Evolutionary conservation across 331 rosid genomes (phyloP), one percentile per base, ranked within the genome.

Genomic region (Cydonia oblonga): DNA sequence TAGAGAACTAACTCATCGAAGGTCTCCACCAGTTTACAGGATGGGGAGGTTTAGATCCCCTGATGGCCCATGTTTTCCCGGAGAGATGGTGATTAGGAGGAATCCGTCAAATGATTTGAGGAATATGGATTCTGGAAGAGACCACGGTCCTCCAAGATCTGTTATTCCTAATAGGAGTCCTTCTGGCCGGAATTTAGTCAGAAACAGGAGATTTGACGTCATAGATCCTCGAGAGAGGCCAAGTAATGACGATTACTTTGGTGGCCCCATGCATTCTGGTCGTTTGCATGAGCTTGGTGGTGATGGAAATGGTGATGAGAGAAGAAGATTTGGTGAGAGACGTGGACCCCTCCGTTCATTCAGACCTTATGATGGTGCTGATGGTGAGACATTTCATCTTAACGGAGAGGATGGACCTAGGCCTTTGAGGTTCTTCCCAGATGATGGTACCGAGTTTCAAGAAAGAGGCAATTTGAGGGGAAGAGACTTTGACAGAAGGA

Each of bases 1-100:
- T 74, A 87, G 92, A 58, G 97, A 85, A 56, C 22, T 87, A 78
- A 76, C 73, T 44, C 88, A 81, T 74, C 91, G 82, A 78, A 84
- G 96, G 80, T 85, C 97, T 75, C 78, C 88, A 32, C 87, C 91
- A 4, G 64, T 82, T 69, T 89, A 82, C 82, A 81, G 93, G 74
- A 75, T 78, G 82, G 90, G 88, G 62, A 86, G 97, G 78, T 84
- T 90, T 90, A 89, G 96, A 81, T 89, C 96, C 40, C 98, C 96
- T 8, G 92, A 90, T 28, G 89, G 87, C 26, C 87, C 85, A 29
- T 84, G 88, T 78, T 90, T 90, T 62, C 51, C 84, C 6, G 84
- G 87, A 44, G 89, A 85, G 68, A 85, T 87, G 74, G 83, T 83
- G 60, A 86, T 83, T 24, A 84, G 93, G 79, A 87, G 97, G 81